Base-by-base conservation (phyloP, 2,329 filamentous ascomycete species). In the Aspergillus pseudotamarii region DNA sequence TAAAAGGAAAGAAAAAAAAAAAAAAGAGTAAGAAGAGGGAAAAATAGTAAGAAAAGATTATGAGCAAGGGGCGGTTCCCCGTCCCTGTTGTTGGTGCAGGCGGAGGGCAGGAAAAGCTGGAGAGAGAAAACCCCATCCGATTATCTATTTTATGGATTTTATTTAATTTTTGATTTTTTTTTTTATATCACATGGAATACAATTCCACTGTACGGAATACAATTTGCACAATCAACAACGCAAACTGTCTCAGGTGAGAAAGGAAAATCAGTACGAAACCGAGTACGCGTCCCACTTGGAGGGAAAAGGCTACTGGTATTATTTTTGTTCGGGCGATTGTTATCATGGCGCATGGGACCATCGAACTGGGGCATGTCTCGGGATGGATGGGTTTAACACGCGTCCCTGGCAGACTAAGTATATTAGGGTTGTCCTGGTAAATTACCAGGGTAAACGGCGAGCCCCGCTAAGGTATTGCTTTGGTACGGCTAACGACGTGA, bases 341-440 rank as follows among this genome's bases (percentile, higher is more conserved):
- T 46, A 36, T 36, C 56, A 43, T 45, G 26, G 23, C 36, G 26
- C 26, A 48, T 36, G 21, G 32, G 28, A 32, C 41, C 28, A 57
- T 38, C 26, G 28, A 48, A 58, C 38, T 19, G 45, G 41, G 56
- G 45, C 41, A 48, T 58, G 56, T 70, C 68, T 63, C 32, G 41
- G 10, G 45, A 46, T 48, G 55, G 30, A 56, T 30, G 59, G 59
- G 57, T 58, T 46, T 38, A 55, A 55, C 51, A 55, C 51, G 51
- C 51, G 51, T 55, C 51, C 51, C 51, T 55, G 51, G 21, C 32
- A 21, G 51, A 38, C 30, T 38, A 38, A 55, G 32, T 12, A 23
- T 36, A 34, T 54, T 54, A 54, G 51, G 51, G 30, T 54, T 54
- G 51, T 36, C 32, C 19, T 14, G 36, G 9, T 55, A 55, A 38